Percentiles rank a stretch among this genome's conserved stretches.
Evolutionary conservation across 768 basidiomycete genomes (phyloP).

Genomic region (Termitomyces sp.): DNA sequence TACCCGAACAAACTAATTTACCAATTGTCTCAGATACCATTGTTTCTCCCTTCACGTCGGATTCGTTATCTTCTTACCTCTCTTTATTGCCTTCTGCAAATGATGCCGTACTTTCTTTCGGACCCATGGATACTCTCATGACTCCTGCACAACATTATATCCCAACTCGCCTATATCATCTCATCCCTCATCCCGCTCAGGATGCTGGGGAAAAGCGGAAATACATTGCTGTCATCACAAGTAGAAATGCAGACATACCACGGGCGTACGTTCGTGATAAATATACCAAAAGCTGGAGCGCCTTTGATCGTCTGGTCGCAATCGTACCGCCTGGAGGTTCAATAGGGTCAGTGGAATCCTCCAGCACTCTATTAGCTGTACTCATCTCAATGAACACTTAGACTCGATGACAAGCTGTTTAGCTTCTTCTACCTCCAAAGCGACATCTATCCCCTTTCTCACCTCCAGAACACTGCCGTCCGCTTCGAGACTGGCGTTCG

Average conservation of each 20-base stretch:
- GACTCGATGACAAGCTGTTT: conserved; percentile 90
- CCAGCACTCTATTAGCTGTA: conserved; percentile 1
- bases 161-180: conserved; percentile 67
- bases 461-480: conserved; percentile 74
- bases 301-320: conserved; percentile 82
- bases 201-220: conserved; percentile 67
- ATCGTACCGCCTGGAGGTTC: conserved; percentile 90
- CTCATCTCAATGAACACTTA: conserved; percentile 20
- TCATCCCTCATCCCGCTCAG: conserved; percentile 81
- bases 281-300: conserved; percentile 93
- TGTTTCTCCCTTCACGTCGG: conserved; percentile 72
- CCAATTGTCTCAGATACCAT: conserved; percentile 49
- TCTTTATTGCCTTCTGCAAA: conserved; percentile 67
- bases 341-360: conserved; percentile 57
- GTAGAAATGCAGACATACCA: conserved; percentile 83
- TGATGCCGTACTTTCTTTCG: conserved; percentile 76
- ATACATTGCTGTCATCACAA: conserved; percentile 67
- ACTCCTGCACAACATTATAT: conserved; percentile 71
- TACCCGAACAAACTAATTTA: not conserved
- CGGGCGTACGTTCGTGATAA: conserved; percentile 82
- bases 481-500: conserved; percentile 87
- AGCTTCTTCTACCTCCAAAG: conserved; percentile 85
- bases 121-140: conserved; percentile 75
- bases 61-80: conserved; percentile 72
- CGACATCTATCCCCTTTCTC: conserved; percentile 69